Evolutionary conservation across 1,139 yeast genomes (phyloP), one percentile per base, ranked within the genome.

Genomic region (Blastobotrys illinoisensis): DNA sequence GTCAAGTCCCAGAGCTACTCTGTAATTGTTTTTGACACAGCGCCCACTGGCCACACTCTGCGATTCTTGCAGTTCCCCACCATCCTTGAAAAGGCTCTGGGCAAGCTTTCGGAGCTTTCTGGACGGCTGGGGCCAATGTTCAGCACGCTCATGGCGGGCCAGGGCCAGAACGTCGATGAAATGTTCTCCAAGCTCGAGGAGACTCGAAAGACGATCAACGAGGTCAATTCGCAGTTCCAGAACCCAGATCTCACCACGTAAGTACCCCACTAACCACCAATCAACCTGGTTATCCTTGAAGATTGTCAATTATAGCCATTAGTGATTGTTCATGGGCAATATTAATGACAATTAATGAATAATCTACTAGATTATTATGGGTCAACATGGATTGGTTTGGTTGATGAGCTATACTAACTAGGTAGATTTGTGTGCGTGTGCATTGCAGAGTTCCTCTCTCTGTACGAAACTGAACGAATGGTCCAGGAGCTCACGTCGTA

Each of bases 11-110:
- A 90, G 73, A 73, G 77, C 44, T 93, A 87, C 69, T 88, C 87
- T 64, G 90, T 96, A 11, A 91, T 93, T 63, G 89, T 93, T 61
- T 93, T 93, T 67, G 99, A 93, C 71, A 93, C 99, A 20, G 99
- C 99, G 0, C 99, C 99, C 62, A 93, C 99, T 0, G 99, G 99
- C 45, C 99, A 93, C 73, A 93, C 99, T 1, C 78, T 93, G 63
- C 82, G 99, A 67, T 93, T 93, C 74, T 78, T 93, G 69, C 97
- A 91, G 72, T 81, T 93, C 66, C 99, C 99, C 32, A 81, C 95
- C 19, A 91, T 97, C 4, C 76, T 93, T 59, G 95, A 90, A 64
- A 89, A 89, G 71, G 80, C 95, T 44, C 78, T 93, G 64, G 85
- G 87, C 53, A 93, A 93, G 69, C 85, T 93, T 70, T 85, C 90